A percentile compares a stretch with the other conserved stretches of the same genome.
These are phyloP conservation scores for Aspergillus quadricinctus DNA, from an alignment of 2,329 filamentous ascomycete species.

Conservation along the genomic window DNA sequence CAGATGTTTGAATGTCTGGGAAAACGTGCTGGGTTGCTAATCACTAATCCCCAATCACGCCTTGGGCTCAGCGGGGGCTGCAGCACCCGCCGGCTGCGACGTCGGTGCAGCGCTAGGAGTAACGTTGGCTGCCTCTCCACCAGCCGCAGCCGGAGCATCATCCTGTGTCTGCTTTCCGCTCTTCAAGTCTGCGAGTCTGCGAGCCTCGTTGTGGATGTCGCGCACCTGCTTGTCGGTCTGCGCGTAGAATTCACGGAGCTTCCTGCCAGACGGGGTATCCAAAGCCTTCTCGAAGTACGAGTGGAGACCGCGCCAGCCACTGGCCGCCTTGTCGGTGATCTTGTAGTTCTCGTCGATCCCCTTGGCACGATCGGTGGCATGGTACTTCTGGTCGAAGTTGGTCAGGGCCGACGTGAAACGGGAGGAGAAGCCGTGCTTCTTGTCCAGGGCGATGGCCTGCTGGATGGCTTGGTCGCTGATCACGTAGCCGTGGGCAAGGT, in stretches of 20 bases:
- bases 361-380: constrained; percentile 81
- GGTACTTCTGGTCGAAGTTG: constrained; percentile 77
- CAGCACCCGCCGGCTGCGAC: constrained; percentile 19
- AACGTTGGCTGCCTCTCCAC: constrained; percentile 13
- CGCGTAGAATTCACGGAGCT: constrained; percentile 82
- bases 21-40: background rate
- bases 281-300: constrained; percentile 95
- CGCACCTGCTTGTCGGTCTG: constrained; percentile 81
- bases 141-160: constrained; percentile 13
- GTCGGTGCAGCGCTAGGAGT: constrained; percentile 18
- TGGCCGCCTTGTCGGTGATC: constrained; percentile 68
- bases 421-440: constrained; percentile 78
- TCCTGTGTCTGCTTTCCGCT: constrained; percentile 40
- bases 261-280: constrained; percentile 81
- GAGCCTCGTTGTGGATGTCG: constrained; percentile 89
- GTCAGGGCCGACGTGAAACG: constrained; percentile 74
- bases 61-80: constrained; percentile 26
- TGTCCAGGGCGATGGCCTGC: constrained; percentile 79
- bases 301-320: constrained; percentile 62
- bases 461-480: constrained; percentile 74
- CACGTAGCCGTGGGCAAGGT: constrained; percentile 90
- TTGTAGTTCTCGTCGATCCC: constrained; percentile 81
- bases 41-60: constrained; percentile 11
- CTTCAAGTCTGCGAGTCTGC: constrained; percentile 84
- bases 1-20: too few relatives aligned